These are phyloP conservation scores for Populus hybrid DNA, from an alignment of 441 rosid species.

Conservation along the genomic window DNA sequence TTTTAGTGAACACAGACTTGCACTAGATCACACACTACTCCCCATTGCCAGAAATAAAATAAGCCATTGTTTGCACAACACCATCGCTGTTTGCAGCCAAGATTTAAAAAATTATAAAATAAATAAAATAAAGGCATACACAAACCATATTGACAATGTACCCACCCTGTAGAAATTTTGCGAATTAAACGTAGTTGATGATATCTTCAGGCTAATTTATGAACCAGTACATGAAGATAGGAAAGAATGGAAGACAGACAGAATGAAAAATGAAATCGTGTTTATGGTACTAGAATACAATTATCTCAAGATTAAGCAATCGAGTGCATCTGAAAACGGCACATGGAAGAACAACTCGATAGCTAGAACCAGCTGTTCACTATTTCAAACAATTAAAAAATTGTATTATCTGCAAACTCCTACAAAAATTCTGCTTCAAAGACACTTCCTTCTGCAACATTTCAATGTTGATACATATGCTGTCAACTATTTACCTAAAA, in stretches of 20 bases:
- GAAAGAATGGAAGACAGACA: background rate
- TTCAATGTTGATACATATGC: conserved; percentile 16
- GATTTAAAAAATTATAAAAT: no score
- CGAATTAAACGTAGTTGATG: background rate
- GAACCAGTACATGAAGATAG: background rate
- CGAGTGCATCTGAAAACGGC: conserved; percentile 5
- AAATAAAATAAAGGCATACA: background rate
- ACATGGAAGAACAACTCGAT: conserved; percentile 4
- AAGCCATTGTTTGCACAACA: background rate
- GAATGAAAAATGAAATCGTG: background rate
- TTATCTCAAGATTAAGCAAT: background rate
- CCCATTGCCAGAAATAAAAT: background rate
- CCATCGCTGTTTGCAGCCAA: no score
- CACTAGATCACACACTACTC: background rate
- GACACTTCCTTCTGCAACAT: conserved; percentile 22
- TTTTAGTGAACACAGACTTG: background rate
- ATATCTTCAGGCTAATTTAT: background rate
- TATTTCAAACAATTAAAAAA: background rate
- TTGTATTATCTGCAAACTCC: conserved; percentile 12
- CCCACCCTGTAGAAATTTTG: background rate
- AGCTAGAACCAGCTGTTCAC: background rate
- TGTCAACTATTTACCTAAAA: conserved; percentile 17
- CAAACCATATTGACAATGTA: background rate
- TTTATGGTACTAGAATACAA: conserved; percentile 1
- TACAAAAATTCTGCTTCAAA: conserved; percentile 19